Evolutionary conservation across 164 flowering plant genomes (phyloP).

Genomic region (Euptelea pleiosperma): DNA sequence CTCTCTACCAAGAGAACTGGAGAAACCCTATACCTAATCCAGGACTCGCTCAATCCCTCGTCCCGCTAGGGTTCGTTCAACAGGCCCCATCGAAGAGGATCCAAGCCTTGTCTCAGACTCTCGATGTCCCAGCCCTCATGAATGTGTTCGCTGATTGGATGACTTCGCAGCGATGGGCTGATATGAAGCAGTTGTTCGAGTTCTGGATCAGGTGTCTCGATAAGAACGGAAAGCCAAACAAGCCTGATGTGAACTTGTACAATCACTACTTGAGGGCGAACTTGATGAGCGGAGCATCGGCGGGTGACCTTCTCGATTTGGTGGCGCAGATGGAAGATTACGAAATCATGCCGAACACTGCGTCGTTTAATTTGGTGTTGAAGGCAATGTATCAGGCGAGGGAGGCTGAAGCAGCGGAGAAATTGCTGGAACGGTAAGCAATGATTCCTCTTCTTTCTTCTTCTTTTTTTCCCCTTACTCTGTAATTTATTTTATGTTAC

Average conservation of each 20-base stretch:
- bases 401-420: constrained; percentile 66
- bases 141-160: constrained; percentile 71
- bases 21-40: constrained; percentile 37
- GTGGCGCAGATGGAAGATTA: constrained; percentile 67
- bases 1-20: constrained; percentile 74
- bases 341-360: constrained; percentile 64
- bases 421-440: constrained; percentile 64
- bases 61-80: constrained; percentile 33
- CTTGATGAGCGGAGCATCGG: constrained; percentile 54
- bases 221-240: constrained; percentile 69
- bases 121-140: constrained; percentile 46
- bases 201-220: constrained; percentile 69
- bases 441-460: background rate
- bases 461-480: background rate
- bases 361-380: constrained; percentile 74
- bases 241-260: constrained; percentile 67
- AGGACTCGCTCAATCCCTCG: constrained; percentile 29
- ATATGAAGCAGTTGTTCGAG: constrained; percentile 74
- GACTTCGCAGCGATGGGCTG: constrained; percentile 67
- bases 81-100: constrained; percentile 25
- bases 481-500: background rate
- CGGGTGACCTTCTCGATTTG: constrained; percentile 63
- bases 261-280: constrained; percentile 80
- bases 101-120: constrained; percentile 38
- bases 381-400: constrained; percentile 61